Conservation (phyloP, 306 rosid genomes). For the Prunus campanulata region DNA sequence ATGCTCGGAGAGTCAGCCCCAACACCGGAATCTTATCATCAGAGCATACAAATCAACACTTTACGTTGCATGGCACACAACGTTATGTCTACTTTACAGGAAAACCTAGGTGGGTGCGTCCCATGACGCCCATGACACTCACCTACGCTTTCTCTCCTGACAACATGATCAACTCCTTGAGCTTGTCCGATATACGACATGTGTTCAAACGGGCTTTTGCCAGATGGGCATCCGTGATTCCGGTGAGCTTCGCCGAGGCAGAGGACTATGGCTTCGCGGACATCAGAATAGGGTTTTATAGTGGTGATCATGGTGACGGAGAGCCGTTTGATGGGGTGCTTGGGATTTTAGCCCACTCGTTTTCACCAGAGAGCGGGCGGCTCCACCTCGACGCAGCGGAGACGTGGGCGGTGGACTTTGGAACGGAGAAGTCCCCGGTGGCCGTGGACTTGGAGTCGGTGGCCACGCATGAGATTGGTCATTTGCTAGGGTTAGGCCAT, state of each 20-base stretch:
- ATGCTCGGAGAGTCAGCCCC: constrained; percentile 29
- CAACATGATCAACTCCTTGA: constrained; percentile 36
- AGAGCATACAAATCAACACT: constrained; percentile 2
- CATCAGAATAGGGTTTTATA: constrained; percentile 65
- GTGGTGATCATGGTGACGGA: constrained; percentile 78
- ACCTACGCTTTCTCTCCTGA: constrained; percentile 59
- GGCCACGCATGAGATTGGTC: constrained; percentile 85
- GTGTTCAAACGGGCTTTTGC: constrained; percentile 48
- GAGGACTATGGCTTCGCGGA: constrained; percentile 50
- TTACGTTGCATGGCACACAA: constrained; percentile 24
- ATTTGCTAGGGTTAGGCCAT: constrained; percentile 76
- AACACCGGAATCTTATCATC: constrained; percentile 12
- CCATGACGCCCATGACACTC: constrained; percentile 63
- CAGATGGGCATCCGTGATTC: constrained; percentile 70
- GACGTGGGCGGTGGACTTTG: constrained; percentile 71
- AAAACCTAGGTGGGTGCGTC: constrained; percentile 69
- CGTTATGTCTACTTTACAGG: constrained; percentile 58
- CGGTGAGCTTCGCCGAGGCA: constrained; percentile 53
- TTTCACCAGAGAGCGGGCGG: constrained; percentile 72
- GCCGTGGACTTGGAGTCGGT: constrained; percentile 87
- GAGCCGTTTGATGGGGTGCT: constrained; percentile 84
- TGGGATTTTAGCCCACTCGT: constrained; percentile 79
- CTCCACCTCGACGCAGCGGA: constrained; percentile 86
- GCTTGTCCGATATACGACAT: constrained; percentile 29
- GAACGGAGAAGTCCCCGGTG: constrained; percentile 41